Conservation (phyloP, 2,329 filamentous ascomycete species). For the Fusarium foetens region DNA sequence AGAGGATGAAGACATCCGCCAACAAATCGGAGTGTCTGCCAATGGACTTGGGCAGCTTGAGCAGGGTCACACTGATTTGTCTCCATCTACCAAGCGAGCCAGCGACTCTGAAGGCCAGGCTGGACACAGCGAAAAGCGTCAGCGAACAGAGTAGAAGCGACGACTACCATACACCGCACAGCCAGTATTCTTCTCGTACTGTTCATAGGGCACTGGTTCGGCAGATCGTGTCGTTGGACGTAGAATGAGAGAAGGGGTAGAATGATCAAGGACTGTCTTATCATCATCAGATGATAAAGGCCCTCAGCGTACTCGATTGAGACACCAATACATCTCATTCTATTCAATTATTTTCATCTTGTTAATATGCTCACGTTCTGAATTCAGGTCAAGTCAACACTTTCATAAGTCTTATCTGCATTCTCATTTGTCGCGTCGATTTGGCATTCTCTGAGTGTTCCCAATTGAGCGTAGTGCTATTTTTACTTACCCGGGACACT, state of each 20-base stretch:
- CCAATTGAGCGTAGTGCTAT: neutral
- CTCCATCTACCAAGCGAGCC: neutral
- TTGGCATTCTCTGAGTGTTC: neutral
- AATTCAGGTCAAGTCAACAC: accelerated
- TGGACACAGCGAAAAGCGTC: neutral
- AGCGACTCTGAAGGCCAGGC: neutral
- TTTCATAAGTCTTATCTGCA: accelerated
- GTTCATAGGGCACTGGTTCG: accelerated
- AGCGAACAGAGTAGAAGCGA: accelerated
- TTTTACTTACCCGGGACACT: neutral
- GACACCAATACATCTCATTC: accelerated
- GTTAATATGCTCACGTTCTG: accelerated
- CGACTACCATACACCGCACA: accelerated
- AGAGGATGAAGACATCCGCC: neutral
- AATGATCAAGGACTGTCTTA: neutral
- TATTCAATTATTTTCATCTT: accelerated
- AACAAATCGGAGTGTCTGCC: neutral
- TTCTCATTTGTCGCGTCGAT: neutral
- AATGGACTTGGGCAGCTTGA: too few species aligned
- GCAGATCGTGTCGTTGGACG: accelerated
- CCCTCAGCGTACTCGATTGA: accelerated
- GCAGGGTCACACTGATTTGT: neutral
- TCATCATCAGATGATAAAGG: neutral
- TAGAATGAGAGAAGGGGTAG: neutral
- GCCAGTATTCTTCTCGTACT: accelerated